A percentile compares a stretch with the other conserved stretches of the same genome.
phyloP scores from a whole-genome alignment of 345 rosid genomes.

The Iberis pinnata region DNA sequence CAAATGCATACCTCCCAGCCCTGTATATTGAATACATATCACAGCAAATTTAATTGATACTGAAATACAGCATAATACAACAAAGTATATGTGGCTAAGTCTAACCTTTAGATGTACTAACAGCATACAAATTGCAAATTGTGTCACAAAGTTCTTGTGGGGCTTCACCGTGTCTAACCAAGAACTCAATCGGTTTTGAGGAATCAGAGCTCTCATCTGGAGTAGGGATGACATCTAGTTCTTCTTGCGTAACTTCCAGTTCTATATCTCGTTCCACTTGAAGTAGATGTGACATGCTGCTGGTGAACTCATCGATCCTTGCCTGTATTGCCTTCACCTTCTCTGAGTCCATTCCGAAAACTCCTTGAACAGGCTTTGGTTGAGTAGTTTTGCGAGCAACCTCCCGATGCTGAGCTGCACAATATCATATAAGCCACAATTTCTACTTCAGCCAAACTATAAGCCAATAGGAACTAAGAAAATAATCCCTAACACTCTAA shows the following conservation, averaged over 20 bases:
- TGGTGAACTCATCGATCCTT: conserved; percentile 67
- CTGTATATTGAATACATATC: conserved; percentile 34
- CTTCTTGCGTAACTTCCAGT: conserved; percentile 91
- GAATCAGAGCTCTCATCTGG: conserved; percentile 64
- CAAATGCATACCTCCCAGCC: conserved; percentile 92
- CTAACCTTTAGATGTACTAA: conserved; percentile 81
- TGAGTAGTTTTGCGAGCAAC: conserved; percentile 62
- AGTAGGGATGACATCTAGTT: conserved; percentile 75
- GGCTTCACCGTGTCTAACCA: conserved; percentile 88
- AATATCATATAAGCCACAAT: conserved; percentile 23
- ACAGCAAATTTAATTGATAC: not conserved
- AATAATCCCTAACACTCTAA: not conserved
- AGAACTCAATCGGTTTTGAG: conserved; percentile 77
- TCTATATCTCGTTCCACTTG: conserved; percentile 87
- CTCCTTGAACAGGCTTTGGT: conserved; percentile 67
- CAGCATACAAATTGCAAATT: conserved; percentile 81
- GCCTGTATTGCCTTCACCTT: conserved; percentile 66
- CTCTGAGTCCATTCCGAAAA: conserved; percentile 67
- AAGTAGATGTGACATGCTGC: conserved; percentile 73
- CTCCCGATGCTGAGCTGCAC: conserved; percentile 84
- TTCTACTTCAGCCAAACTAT: conserved; percentile 6
- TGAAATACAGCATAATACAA: not conserved
- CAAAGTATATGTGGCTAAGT: not conserved
- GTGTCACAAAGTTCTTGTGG: conserved; percentile 97
- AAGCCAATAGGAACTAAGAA: not conserved